Conservation (phyloP, 2,329 filamentous ascomycete genomes). For the Colletotrichum gigasporum region DNA sequence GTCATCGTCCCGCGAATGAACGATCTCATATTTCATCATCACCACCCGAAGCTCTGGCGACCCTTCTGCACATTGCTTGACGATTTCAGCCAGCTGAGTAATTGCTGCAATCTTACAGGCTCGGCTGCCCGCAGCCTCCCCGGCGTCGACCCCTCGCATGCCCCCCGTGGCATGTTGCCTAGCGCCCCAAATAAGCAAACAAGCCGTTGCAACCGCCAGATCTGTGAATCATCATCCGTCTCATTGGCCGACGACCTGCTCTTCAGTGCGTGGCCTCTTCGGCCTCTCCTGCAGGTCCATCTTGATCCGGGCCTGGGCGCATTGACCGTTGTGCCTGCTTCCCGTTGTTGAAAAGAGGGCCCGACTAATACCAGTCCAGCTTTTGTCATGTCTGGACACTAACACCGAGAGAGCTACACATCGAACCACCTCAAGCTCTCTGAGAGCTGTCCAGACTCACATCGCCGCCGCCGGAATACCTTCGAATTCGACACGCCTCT, state of each 20-base stretch:
- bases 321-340: constrained; percentile 19
- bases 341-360: constrained; percentile 26
- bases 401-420: background rate
- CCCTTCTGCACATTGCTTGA: constrained; percentile 17
- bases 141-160: constrained; percentile 22
- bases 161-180: constrained; percentile 22
- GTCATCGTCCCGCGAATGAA: constrained; percentile 32
- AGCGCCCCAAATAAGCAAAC: constrained; percentile 18
- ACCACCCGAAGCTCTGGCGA: constrained; percentile 18
- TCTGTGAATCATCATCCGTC: constrained; percentile 33
- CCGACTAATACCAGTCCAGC: constrained; percentile 26
- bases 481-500: background rate
- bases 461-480: background rate
- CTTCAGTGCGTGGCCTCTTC: constrained; percentile 11
- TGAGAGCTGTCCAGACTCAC: background rate
- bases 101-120: constrained; percentile 39
- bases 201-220: constrained; percentile 24
- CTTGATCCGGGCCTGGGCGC: constrained; percentile 17
- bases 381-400: constrained; percentile 1
- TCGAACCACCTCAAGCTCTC: constrained; percentile 1
- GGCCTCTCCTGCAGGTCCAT: constrained; percentile 28
- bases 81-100: constrained; percentile 36
- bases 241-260: constrained; percentile 20
- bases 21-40: constrained; percentile 33
- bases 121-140: constrained; percentile 19